Evolutionary conservation across 2,329 filamentous ascomycete genomes (phyloP).

Genomic region (Diplodia seriata): DNA sequence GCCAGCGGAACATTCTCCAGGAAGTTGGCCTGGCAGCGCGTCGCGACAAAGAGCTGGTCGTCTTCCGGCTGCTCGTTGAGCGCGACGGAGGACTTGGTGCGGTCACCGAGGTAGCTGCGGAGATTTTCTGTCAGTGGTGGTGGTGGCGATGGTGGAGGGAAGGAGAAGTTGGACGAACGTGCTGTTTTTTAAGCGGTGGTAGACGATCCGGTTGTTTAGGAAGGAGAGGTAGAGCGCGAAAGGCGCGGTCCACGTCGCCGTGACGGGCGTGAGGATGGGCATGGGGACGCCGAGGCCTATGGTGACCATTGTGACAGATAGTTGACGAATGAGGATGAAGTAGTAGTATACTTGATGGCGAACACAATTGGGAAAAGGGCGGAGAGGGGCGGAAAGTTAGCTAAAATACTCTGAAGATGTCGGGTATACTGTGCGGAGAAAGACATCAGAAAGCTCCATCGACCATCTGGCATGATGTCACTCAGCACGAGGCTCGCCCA

Average conservation of each 20-base stretch:
- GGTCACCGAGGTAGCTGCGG: constrained; percentile 41
- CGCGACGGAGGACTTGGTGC: background rate
- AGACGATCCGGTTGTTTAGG: constrained; percentile 50
- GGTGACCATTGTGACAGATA: constrained; percentile 34
- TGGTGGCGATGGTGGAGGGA: background rate
- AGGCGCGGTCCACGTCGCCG: constrained; percentile 50
- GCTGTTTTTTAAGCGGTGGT: constrained; percentile 44
- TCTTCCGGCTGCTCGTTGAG: background rate
- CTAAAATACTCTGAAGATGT: background rate
- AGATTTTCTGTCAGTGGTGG: constrained; percentile 2
- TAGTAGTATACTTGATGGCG: background rate
- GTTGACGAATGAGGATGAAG: constrained; percentile 1
- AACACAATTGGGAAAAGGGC: background rate
- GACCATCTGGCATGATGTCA: constrained; percentile 16
- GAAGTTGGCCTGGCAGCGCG: constrained; percentile 52
- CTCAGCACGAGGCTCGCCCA: background rate
- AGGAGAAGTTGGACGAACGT: constrained; percentile 39
- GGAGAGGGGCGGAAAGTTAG: background rate
- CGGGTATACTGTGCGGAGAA: constrained; percentile 17
- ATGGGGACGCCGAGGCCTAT: constrained; percentile 45
- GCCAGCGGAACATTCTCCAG: constrained; percentile 54
- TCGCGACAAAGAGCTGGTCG: constrained; percentile 44
- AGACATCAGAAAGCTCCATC: background rate
- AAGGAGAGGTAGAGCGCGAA: constrained; percentile 53
- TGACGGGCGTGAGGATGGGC: constrained; percentile 45